A percentile compares a stretch with the other conserved stretches of the same genome.
phyloP scores from a whole-genome alignment of 768 basidiomycete species.

The Lentinus tigrinus region DNA sequence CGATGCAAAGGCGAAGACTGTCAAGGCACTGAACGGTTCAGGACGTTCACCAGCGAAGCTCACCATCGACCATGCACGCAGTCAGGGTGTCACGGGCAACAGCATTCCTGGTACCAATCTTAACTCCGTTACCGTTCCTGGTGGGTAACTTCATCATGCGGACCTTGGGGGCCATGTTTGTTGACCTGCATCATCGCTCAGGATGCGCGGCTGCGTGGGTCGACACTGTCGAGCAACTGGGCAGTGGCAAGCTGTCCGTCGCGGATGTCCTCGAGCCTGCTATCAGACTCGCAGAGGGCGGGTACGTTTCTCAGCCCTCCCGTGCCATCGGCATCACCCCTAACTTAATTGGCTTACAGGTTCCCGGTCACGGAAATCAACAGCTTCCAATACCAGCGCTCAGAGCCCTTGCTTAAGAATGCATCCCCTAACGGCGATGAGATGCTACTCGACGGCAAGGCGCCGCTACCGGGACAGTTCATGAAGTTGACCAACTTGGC shows the following conservation, averaged over 20 bases:
- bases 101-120: constrained; percentile 78
- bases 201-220: constrained; percentile 96
- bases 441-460: constrained; percentile 83
- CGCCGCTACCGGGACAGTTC: constrained; percentile 84
- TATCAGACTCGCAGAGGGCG: constrained; percentile 87
- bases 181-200: constrained; percentile 22
- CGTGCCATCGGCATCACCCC: neutral
- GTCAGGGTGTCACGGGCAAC: constrained; percentile 63
- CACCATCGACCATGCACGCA: constrained; percentile 67
- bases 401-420: constrained; percentile 70
- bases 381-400: constrained; percentile 48
- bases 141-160: constrained; percentile 31
- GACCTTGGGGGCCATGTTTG: neutral
- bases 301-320: constrained; percentile 43
- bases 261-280: constrained; percentile 85
- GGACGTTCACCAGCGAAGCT: constrained; percentile 83
- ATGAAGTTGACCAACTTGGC: constrained; percentile 81
- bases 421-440: constrained; percentile 85
- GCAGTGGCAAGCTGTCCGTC: constrained; percentile 66
- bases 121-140: constrained; percentile 91
- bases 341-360: constrained; percentile 36
- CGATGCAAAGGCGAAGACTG: constrained; percentile 75
- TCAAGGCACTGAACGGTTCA: constrained; percentile 91
- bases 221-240: constrained; percentile 82
- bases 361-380: constrained; percentile 87